Evolutionary conservation across 1,284 basidiomycete genomes (phyloP), one percentile per base, ranked within the genome.

Genomic region (Sporisorium scitamineum): DNA sequence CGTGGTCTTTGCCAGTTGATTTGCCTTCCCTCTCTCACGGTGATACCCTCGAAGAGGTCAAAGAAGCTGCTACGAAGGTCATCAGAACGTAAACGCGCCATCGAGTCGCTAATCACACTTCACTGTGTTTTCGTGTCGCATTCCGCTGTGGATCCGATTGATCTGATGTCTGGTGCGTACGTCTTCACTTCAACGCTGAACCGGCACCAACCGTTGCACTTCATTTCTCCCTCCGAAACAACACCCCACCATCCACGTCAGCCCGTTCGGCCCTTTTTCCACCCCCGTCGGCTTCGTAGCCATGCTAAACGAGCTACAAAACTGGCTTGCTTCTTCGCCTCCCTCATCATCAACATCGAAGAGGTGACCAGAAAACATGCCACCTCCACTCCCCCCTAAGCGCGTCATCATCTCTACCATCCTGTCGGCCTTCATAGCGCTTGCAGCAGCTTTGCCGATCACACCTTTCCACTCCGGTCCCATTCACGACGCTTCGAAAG

Each of bases 401-500:
- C 47, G 47, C 14, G 10, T 50, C 6, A 10, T 55, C 18, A 16
- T 44, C 42, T 9, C 7, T 22, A 10, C 20, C 1, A 24, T 39
- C 20, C 20, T 32, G n/a, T 5, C 22, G n/a, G 9, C 14, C 14
- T 13, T 54, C 6, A 20, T 54, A 2, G 5, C 55, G 2, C 0
- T 55, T 5, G 62, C 62, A 14, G 69, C 62, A 31, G 51, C 47
- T 2, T 52, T 71, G 22, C 69, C 69, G 24, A 5, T 26, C 18
- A 61, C 62, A 5, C 69, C 69, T 2, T 71, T 71, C 26, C 69
- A 45, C 0, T 14, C 69, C 3, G 69, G 69, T 18, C 59, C 62
- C 9, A 59, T 71, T 16, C 27, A 71, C 55, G 50, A 65, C 10
- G 63, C 59, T 14, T 22, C 26, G 1, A 71, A 71, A 26, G 68